Evolutionary conservation across 768 basidiomycete genomes (phyloP).

Genomic region (Xerocomus potaroensis): DNA sequence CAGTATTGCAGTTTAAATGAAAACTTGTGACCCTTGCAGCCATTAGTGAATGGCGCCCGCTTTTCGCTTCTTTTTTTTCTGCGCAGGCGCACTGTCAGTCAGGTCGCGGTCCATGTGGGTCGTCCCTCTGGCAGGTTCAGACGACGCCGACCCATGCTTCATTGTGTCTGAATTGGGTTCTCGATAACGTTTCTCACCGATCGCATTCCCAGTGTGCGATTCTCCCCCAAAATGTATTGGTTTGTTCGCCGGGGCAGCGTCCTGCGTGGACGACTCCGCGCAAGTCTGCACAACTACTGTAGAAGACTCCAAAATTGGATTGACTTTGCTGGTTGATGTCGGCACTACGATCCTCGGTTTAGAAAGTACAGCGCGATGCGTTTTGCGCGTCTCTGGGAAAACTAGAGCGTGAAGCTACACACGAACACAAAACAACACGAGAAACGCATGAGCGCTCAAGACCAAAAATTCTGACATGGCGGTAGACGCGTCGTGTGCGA

Average conservation of each 20-base stretch:
- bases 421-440: neutral
- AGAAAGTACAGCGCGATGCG: conserved; percentile 75
- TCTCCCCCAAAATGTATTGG: neutral
- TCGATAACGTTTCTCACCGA: conserved; percentile 18
- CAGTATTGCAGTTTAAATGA: no score
- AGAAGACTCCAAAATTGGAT: neutral
- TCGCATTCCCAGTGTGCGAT: neutral
- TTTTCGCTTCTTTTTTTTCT: no score
- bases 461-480: conserved; percentile 62
- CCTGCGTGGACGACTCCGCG: neutral
- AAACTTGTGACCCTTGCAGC: no score
- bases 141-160: neutral
- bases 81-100: no score
- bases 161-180: conserved; percentile 13
- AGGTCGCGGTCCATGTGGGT: neutral
- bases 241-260: neutral
- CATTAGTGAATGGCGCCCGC: no score
- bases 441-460: conserved; percentile 63
- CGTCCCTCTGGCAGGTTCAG: neutral
- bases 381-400: conserved; percentile 54
- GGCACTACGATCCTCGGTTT: conserved; percentile 68
- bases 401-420: neutral
- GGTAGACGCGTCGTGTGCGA: conserved; percentile 58
- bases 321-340: neutral
- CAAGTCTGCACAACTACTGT: neutral